Conservation (phyloP, 75 land plant genomes). For the Cryptomeria japonica region DNA sequence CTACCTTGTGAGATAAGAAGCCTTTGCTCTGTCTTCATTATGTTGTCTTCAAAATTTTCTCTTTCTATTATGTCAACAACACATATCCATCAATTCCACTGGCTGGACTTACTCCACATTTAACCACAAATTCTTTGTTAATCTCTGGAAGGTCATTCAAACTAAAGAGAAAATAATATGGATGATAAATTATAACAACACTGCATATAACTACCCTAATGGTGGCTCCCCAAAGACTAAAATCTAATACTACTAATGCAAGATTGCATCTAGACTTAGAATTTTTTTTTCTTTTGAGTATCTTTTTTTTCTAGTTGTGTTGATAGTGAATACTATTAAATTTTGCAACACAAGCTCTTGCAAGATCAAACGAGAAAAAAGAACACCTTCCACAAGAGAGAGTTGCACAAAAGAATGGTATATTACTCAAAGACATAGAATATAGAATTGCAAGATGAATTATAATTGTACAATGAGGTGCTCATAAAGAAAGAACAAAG, state of each 20-base stretch:
- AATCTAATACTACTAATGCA: constrained; percentile 82
- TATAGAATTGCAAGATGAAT: no score
- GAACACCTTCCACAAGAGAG: no score
- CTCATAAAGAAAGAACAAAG: no score
- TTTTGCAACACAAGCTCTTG: no score
- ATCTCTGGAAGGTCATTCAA: constrained; percentile 48
- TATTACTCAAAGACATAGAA: no score
- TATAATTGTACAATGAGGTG: no score
- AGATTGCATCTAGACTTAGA: constrained; percentile 40
- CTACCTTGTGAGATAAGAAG: no score
- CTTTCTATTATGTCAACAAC: constrained; percentile 45
- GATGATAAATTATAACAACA: constrained; percentile 71
- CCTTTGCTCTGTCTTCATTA: no score
- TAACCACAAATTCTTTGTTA: constrained; percentile 48
- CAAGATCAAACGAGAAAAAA: no score
- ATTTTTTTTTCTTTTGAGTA: constrained; percentile 38
- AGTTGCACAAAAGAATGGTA: no score
- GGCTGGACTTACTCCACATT: constrained; percentile 79
- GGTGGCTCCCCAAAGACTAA: constrained; percentile 89
- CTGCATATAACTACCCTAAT: constrained; percentile 78
- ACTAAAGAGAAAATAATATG: constrained; percentile 45
- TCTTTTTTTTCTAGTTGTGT: constrained; percentile 37
- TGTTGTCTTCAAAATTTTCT: constrained; percentile 46
- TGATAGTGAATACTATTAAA: constrained; percentile 33
- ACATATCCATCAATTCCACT: constrained; percentile 77